phyloP scores from a whole-genome alignment of 1,284 basidiomycete species.

The Fomitopsis schrenkii region DNA sequence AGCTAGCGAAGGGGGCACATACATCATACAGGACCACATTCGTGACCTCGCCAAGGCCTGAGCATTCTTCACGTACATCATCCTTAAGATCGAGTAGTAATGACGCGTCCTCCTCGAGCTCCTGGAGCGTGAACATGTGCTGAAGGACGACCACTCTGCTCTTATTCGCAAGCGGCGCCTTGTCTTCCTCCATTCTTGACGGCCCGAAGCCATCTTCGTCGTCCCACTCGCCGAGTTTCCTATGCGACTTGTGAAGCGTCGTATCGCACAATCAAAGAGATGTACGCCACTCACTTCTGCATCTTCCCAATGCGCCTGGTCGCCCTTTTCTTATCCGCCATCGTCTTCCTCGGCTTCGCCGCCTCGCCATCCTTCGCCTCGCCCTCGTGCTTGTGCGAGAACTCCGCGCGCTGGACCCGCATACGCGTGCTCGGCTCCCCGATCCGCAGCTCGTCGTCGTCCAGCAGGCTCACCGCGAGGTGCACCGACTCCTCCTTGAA shows the following conservation, averaged over 20 bases:
- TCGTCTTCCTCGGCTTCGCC: constrained; percentile 53
- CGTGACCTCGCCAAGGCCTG: constrained; percentile 89
- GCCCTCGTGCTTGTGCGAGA: constrained; percentile 56
- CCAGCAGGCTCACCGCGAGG: constrained; percentile 83
- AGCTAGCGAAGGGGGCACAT: constrained; percentile 29
- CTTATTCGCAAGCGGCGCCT: constrained; percentile 41
- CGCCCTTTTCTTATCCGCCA: constrained; percentile 78
- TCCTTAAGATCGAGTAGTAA: constrained; percentile 92
- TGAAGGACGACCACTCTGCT: constrained; percentile 87
- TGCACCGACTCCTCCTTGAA: constrained; percentile 96
- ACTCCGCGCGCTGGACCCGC: constrained; percentile 84
- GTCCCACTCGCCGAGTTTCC: constrained; percentile 84
- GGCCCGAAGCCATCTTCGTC: constrained; percentile 83
- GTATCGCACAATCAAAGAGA: neutral
- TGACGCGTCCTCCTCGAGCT: constrained; percentile 85
- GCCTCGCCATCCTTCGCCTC: constrained; percentile 24
- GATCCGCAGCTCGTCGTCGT: constrained; percentile 90
- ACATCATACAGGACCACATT: constrained; percentile 97
- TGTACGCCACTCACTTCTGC: constrained; percentile 65
- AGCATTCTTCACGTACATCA: constrained; percentile 94
- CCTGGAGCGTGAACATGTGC: constrained; percentile 90
- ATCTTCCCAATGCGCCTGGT: constrained; percentile 82
- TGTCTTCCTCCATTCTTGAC: constrained; percentile 50
- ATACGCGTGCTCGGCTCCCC: constrained; percentile 76
- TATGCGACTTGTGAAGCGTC: neutral